Evolutionary conservation across 768 basidiomycete genomes (phyloP).

Genomic region (Paxillus involutus): DNA sequence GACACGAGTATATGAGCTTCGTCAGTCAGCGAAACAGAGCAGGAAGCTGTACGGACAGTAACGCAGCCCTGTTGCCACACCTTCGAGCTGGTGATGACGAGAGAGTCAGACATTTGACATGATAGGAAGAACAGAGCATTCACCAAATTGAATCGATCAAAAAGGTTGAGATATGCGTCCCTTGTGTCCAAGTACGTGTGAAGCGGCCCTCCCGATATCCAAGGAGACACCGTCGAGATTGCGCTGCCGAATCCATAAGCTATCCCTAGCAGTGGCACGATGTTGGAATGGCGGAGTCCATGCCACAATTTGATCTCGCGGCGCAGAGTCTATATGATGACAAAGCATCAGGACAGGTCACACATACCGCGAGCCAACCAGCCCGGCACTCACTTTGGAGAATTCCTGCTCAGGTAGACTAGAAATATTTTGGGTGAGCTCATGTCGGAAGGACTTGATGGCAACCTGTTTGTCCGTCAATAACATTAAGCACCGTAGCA

Average conservation of each 20-base stretch:
- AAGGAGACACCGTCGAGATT: constrained; percentile 20
- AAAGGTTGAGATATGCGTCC: not conserved
- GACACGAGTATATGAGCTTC: not conserved
- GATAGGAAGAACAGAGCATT: not conserved
- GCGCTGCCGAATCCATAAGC: not conserved
- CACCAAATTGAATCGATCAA: not conserved
- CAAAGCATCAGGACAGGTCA: not conserved
- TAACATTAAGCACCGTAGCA: not conserved
- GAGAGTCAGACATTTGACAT: not conserved
- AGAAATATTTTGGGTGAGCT: not conserved
- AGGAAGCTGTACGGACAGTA: not conserved
- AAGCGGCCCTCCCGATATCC: constrained; percentile 12
- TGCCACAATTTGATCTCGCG: constrained; percentile 23
- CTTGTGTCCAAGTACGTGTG: constrained; percentile 7
- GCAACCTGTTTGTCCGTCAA: not conserved
- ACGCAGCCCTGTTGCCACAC: not conserved
- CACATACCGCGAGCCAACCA: not conserved
- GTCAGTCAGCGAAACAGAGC: not conserved
- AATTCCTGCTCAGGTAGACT: not conserved
- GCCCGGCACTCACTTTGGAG: not conserved
- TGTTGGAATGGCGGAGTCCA: constrained; percentile 13
- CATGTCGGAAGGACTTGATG: not conserved
- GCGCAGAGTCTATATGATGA: constrained; percentile 9
- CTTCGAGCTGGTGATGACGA: not conserved
- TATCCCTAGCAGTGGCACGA: constrained; percentile 18